Base-by-base conservation (phyloP, 371 early-diverging fungal species). In the Thermomucor indicae-seudaticae region DNA sequence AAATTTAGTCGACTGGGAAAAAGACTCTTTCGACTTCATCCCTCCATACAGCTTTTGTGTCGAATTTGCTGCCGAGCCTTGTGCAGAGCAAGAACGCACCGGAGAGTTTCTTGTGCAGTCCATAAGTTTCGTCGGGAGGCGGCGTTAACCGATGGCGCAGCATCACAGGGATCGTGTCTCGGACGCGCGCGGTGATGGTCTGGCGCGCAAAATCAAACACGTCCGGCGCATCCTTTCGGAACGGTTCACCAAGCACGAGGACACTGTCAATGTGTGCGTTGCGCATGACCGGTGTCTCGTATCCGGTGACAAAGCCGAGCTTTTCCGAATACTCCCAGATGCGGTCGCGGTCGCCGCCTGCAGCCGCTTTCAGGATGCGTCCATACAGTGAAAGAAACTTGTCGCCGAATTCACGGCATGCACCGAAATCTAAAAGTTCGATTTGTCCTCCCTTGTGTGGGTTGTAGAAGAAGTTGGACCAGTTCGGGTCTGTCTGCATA, bases 401-500 rank as follows among this genome's bases (percentile, higher is more conserved):
- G 22, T 78, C 62, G 11, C 79, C 75, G 58, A 90, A 97, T 44
- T 80, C 86, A n/a, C 96, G 81, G 22, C 91, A 87, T 1, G 96
- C 92, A 12, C 98, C 98, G 78, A 98, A 98, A 63, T 98, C 98
- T 22, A 98, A 61, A 57, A 98, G 58, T 23, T 87, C 85, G 41
- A 96, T 75, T 72, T 81, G 87, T n/a, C n/a, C n/a, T 27, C 74
- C 68, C 14, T 76, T 76, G 5, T 34, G 32, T 12, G 60, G 64
- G 58, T 93, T 83, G 62, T 92, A 98, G 53, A 98, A 72, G 60
- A 98, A 98, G 66, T 98, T 98, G 47, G 93, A 83, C 96, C 96
- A 98, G 63, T 98, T 98, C 4, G 98, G 98, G 62, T 98, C 98
- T 10, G 98, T 98, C 67, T 98, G 98, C 98, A 98, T 97, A 67